A percentile compares a stretch with the other conserved stretches of the same genome.
Conservation (phyloP, 345 rosid species). For the Aethionema arabicum region DNA sequence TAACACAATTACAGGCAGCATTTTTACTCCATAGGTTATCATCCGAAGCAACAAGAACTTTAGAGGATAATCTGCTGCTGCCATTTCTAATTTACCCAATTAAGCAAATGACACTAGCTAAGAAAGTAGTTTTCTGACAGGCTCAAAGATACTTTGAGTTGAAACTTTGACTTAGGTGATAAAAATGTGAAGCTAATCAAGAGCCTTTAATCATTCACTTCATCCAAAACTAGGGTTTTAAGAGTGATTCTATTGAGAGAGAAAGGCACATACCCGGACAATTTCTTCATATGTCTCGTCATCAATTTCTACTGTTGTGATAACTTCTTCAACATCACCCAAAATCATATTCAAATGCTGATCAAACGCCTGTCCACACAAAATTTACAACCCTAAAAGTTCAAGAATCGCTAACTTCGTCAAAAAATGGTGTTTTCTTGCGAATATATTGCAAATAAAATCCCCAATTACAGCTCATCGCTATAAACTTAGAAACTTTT, state of each 20-base stretch:
- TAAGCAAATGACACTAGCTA: conserved; percentile 10
- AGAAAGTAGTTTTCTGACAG: not conserved
- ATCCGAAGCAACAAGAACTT: not conserved
- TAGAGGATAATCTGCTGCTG: not conserved
- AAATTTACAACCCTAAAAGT: conserved; percentile 5
- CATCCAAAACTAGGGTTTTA: not conserved
- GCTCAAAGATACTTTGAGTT: conserved; percentile 1
- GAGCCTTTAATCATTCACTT: not conserved
- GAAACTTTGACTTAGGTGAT: not conserved
- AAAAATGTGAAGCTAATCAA: conserved; percentile 4
- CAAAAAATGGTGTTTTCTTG: not conserved
- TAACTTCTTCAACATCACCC: conserved; percentile 96
- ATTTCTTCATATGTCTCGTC: conserved; percentile 99
- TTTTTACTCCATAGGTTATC: not conserved
- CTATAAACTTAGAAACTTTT: not conserved
- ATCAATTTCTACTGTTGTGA: conserved; percentile 95
- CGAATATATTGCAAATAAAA: not conserved
- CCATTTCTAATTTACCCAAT: not conserved
- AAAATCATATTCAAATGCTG: conserved; percentile 99
- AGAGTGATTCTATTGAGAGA: not conserved
- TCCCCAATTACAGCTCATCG: not conserved
- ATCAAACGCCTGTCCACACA: conserved; percentile 79
- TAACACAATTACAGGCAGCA: no score
- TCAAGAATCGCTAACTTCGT: not conserved
- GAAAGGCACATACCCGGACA: conserved; percentile 70